Percentiles rank a stretch among this genome's conserved stretches.
Evolutionary conservation across 805 yeast genomes (phyloP).

Genomic region (Suhomyces sp.): DNA sequence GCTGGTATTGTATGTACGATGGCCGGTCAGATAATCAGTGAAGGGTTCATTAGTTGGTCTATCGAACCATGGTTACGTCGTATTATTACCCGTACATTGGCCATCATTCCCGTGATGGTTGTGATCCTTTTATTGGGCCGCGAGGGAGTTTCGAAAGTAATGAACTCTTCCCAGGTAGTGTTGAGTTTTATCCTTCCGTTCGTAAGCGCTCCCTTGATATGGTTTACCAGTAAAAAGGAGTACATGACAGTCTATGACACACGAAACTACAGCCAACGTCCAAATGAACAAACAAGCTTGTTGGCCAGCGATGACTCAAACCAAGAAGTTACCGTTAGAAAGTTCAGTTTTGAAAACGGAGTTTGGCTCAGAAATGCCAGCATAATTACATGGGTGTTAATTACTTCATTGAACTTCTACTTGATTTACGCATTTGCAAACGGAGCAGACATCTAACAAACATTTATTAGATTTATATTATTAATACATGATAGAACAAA

Average conservation of each 20-base stretch:
- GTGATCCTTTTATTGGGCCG: constrained; percentile 39
- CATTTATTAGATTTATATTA: not conserved
- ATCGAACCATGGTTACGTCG: constrained; percentile 43
- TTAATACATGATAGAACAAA: constrained; percentile 3
- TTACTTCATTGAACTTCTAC: constrained; percentile 38
- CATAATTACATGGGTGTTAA: constrained; percentile 39
- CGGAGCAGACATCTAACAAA: constrained; percentile 36
- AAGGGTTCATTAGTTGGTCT: constrained; percentile 46
- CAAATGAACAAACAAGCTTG: constrained; percentile 11
- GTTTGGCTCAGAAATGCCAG: constrained; percentile 28
- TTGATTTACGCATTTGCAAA: constrained; percentile 39
- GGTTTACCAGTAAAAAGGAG: constrained; percentile 39
- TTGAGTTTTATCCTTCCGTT: constrained; percentile 43
- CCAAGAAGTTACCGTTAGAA: constrained; percentile 13
- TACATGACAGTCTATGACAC: constrained; percentile 38
- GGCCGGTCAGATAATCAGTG: constrained; percentile 47
- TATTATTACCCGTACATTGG: constrained; percentile 38
- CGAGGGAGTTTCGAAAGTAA: constrained; percentile 43
- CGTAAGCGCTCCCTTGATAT: constrained; percentile 45
- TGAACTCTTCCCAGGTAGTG: constrained; percentile 45
- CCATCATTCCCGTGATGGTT: constrained; percentile 40
- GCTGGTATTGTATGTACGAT: constrained; percentile 49
- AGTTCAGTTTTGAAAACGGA: constrained; percentile 40
- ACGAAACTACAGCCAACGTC: not conserved
- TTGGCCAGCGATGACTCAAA: constrained; percentile 8